Evolutionary conservation across 805 yeast genomes (phyloP).

Genomic region (Metschnikowia shivogae): DNA sequence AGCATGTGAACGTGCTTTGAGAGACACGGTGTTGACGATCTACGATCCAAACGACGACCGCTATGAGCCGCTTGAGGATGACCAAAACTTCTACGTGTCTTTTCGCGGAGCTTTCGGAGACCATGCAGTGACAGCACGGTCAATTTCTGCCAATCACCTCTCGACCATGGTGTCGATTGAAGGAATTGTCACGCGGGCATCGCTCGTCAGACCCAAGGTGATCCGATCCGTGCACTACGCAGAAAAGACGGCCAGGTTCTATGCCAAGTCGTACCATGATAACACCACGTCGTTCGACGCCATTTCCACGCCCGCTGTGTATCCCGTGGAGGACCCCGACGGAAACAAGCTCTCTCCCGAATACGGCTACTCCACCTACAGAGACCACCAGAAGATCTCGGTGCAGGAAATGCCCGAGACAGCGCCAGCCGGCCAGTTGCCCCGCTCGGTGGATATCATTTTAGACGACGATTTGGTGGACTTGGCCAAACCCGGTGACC

Average conservation of each 20-base stretch:
- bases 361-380: conserved; percentile 86
- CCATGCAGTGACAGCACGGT: conserved; percentile 82
- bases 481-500: conserved; percentile 89
- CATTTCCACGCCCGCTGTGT: conserved; percentile 74
- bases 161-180: conserved; percentile 84
- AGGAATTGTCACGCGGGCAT: conserved; percentile 93
- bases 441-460: conserved; percentile 88
- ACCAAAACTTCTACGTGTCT: conserved; percentile 66
- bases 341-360: conserved; percentile 88
- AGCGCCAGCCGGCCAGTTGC: conserved; percentile 97
- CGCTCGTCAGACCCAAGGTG: conserved; percentile 89
- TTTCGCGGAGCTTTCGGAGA: conserved; percentile 91
- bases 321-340: conserved; percentile 89
- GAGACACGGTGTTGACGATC: conserved; percentile 72
- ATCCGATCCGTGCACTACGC: conserved; percentile 91
- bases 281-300: conserved; percentile 89
- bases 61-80: conserved; percentile 49
- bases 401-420: conserved; percentile 97
- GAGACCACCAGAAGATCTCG: conserved; percentile 90
- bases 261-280: conserved; percentile 88
- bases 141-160: conserved; percentile 70
- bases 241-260: conserved; percentile 76
- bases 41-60: conserved; percentile 59
- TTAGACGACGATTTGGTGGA: conserved; percentile 95
- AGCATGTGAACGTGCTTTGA: conserved; percentile 80